Conservation (phyloP, 495 filamentous ascomycete genomes). For the Parathielavia appendiculata region DNA sequence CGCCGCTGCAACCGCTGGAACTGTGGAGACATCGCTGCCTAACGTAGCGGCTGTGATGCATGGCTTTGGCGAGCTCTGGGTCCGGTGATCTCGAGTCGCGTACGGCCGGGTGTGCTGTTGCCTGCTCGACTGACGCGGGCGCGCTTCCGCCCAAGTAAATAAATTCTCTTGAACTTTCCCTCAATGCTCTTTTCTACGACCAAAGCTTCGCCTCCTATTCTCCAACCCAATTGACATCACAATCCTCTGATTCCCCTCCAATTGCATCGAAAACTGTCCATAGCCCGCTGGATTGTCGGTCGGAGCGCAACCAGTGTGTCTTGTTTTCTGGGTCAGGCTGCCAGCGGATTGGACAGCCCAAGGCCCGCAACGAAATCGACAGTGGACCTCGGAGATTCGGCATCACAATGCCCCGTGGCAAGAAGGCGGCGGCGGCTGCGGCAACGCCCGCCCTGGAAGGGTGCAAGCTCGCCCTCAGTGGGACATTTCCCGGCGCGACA, state of each 20-base stretch:
- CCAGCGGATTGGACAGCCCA: background rate
- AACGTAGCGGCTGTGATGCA: conserved; percentile 16
- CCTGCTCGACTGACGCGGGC: conserved; percentile 26
- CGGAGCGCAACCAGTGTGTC: too few relatives aligned
- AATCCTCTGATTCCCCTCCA: background rate
- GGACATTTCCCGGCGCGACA: conserved; percentile 50
- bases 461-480: conserved; percentile 54
- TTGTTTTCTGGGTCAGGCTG: too few relatives aligned
- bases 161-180: background rate
- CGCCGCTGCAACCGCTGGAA: too few relatives aligned
- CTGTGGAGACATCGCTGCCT: too few relatives aligned
- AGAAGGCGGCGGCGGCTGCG: conserved; percentile 28
- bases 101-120: conserved; percentile 19
- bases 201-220: background rate
- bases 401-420: conserved; percentile 25
- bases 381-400: background rate
- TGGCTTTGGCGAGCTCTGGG: background rate
- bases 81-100: conserved; percentile 21
- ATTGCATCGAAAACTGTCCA: too few relatives aligned
- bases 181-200: background rate
- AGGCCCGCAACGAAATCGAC: background rate
- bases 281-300: too few relatives aligned
- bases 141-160: background rate
- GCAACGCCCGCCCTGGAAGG: conserved; percentile 36
- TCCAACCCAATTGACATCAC: background rate